Percentiles rank a stretch among this genome's conserved stretches.
Evolutionary conservation across 2,329 filamentous ascomycete species (phyloP).

Genomic region (Xylariaceae sp.): DNA sequence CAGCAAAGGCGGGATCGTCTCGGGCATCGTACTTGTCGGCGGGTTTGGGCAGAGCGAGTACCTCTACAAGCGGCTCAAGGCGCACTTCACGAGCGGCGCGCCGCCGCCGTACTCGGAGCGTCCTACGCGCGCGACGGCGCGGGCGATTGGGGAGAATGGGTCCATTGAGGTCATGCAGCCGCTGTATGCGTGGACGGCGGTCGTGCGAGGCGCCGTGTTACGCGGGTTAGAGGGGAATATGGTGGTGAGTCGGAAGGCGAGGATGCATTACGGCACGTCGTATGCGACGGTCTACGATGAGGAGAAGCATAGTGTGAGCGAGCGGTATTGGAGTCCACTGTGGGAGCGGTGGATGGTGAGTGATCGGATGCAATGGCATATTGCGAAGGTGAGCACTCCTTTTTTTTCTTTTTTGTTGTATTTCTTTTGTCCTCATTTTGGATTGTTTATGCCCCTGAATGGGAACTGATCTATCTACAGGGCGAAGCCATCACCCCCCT

Average conservation of each 20-base stretch:
- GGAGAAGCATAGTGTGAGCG: constrained; percentile 63
- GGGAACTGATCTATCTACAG: constrained; percentile 34
- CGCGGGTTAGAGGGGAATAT: constrained; percentile 72
- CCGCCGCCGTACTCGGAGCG: constrained; percentile 62
- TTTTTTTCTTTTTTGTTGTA: constrained; percentile 2
- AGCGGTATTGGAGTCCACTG: constrained; percentile 72
- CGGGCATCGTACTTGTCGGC: constrained; percentile 74
- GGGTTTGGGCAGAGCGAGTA: constrained; percentile 78
- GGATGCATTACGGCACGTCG: constrained; percentile 74
- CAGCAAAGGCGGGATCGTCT: constrained; percentile 56
- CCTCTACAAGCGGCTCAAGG: constrained; percentile 64
- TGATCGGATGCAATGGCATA: constrained; percentile 82
- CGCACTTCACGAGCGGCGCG: constrained; percentile 57
- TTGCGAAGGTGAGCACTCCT: constrained; percentile 57
- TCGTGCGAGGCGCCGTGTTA: constrained; percentile 71
- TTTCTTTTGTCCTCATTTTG: not conserved
- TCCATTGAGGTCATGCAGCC: constrained; percentile 77
- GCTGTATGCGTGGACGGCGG: constrained; percentile 75
- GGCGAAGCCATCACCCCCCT: constrained; percentile 70
- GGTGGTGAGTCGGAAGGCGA: constrained; percentile 67
- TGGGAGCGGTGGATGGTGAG: constrained; percentile 82
- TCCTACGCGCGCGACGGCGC: constrained; percentile 58
- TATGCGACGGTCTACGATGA: constrained; percentile 79
- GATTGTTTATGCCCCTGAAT: no score
- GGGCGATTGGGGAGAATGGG: constrained; percentile 41